A percentile compares a stretch with the other conserved stretches of the same genome.
These are phyloP conservation scores for Penicillium psychrofluorescens DNA, from an alignment of 495 filamentous ascomycete genomes.

Conservation along the genomic window DNA sequence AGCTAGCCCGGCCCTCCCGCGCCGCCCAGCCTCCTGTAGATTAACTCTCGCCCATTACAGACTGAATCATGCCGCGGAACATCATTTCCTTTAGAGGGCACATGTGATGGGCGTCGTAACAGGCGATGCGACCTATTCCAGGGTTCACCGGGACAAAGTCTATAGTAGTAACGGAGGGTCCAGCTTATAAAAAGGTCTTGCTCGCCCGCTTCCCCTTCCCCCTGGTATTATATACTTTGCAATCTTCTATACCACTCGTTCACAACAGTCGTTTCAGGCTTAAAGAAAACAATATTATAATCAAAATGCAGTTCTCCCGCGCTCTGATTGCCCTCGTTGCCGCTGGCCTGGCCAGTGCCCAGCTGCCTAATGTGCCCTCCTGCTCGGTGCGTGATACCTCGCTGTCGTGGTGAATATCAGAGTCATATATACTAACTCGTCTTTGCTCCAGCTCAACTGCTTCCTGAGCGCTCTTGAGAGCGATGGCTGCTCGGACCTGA, in stretches of 20 bases:
- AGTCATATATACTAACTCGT: neutral
- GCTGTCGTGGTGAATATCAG: neutral
- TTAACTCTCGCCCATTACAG: no score
- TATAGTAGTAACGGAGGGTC: no score
- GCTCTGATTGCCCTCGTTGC: constrained; percentile 27
- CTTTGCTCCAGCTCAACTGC: constrained; percentile 29
- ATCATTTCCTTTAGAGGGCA: neutral
- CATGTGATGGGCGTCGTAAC: constrained; percentile 10
- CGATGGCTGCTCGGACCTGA: constrained; percentile 37
- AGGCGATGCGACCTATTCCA: no score
- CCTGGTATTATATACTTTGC: no score
- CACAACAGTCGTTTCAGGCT: constrained; percentile 20
- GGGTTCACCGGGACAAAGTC: no score
- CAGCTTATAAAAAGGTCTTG: constrained; percentile 14
- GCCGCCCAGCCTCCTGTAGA: no score
- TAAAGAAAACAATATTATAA: neutral
- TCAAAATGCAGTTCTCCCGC: constrained; percentile 36
- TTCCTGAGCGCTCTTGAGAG: constrained; percentile 29
- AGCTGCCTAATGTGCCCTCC: constrained; percentile 31
- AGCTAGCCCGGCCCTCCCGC: no score
- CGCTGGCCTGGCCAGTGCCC: constrained; percentile 30
- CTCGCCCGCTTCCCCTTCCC: neutral
- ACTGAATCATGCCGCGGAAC: no score
- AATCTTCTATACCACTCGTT: constrained; percentile 4
- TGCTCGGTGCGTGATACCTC: constrained; percentile 34